phyloP scores from a whole-genome alignment of 2,329 filamentous ascomycete species.

The Parafenestella ontariensis region DNA sequence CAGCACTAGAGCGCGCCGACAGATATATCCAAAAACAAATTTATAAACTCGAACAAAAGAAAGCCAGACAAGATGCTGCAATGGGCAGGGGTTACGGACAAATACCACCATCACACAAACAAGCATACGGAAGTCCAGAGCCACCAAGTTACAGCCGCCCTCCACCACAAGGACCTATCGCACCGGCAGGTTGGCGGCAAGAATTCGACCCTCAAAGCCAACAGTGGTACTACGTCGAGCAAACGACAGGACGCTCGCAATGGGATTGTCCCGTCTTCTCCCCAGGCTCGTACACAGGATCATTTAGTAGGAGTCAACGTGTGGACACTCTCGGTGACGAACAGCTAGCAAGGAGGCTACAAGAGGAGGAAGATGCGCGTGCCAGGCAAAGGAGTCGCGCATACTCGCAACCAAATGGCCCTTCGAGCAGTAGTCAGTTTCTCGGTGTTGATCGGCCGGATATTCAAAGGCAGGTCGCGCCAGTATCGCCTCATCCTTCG shows the following conservation, averaged over 20 bases:
- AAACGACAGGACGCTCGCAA: constrained; percentile 65
- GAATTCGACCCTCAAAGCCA: constrained; percentile 67
- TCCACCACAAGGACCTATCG: constrained; percentile 52
- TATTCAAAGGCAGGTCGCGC: neutral
- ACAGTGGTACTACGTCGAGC: constrained; percentile 70
- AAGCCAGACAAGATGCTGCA: constrained; percentile 7
- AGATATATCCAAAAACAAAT: constrained; percentile 25
- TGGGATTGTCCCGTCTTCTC: constrained; percentile 58
- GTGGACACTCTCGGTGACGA: neutral
- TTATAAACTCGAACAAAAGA: constrained; percentile 26
- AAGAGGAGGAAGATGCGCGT: constrained; percentile 4
- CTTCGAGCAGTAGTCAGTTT: constrained; percentile 1
- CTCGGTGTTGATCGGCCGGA: constrained; percentile 2
- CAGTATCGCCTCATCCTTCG: constrained; percentile 4
- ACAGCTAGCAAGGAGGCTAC: constrained; percentile 3
- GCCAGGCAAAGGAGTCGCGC: constrained; percentile 2
- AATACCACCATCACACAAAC: constrained; percentile 8
- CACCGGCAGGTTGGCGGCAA: constrained; percentile 62
- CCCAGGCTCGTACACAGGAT: constrained; percentile 1
- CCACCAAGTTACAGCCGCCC: constrained; percentile 23
- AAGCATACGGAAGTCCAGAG: constrained; percentile 7
- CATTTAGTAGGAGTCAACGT: constrained; percentile 4
- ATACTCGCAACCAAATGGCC: constrained; percentile 9
- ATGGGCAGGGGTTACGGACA: constrained; percentile 10
- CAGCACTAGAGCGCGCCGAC: constrained; percentile 23